Percentiles rank a stretch among this genome's conserved stretches.
Conservation (phyloP, 441 rosid genomes). For the Pelargonium myrrhifolium region DNA sequence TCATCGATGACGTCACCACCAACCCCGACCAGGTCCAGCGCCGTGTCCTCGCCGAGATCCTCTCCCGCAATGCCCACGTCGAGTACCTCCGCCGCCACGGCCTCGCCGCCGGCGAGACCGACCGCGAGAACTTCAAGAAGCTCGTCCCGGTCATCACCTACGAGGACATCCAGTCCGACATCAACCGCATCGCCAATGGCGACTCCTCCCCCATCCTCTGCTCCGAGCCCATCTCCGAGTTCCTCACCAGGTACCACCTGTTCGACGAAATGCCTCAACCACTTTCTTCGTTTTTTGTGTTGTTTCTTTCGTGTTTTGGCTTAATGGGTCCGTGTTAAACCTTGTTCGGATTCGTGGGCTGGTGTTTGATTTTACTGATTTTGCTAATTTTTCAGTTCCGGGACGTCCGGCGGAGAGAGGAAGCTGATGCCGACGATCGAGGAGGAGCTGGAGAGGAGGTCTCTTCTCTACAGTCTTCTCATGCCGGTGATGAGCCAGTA, state of each 20-base stretch:
- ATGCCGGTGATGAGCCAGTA: constrained; percentile 29
- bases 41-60: constrained; percentile 22
- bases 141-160: constrained; percentile 23
- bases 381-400: constrained; percentile 19
- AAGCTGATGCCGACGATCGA: constrained; percentile 31
- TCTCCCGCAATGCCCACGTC: constrained; percentile 24
- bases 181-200: constrained; percentile 26
- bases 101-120: constrained; percentile 21
- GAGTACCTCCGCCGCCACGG: constrained; percentile 23
- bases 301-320: not conserved
- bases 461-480: constrained; percentile 19
- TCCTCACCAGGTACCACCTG: constrained; percentile 24
- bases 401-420: constrained; percentile 26
- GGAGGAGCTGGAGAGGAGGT: constrained; percentile 22
- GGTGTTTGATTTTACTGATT: too few relatives aligned
- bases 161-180: constrained; percentile 23
- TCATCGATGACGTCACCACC: constrained; percentile 26
- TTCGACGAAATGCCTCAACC: not conserved
- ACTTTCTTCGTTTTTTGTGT: not conserved
- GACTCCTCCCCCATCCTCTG: constrained; percentile 28
- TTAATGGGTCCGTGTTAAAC: not conserved
- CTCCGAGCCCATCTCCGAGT: constrained; percentile 26
- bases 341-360: too few relatives aligned
- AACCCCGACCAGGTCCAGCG: constrained; percentile 19
- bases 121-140: constrained; percentile 25